Base-by-base conservation (phyloP, 345 rosid species). In the Salix udensis region DNA sequence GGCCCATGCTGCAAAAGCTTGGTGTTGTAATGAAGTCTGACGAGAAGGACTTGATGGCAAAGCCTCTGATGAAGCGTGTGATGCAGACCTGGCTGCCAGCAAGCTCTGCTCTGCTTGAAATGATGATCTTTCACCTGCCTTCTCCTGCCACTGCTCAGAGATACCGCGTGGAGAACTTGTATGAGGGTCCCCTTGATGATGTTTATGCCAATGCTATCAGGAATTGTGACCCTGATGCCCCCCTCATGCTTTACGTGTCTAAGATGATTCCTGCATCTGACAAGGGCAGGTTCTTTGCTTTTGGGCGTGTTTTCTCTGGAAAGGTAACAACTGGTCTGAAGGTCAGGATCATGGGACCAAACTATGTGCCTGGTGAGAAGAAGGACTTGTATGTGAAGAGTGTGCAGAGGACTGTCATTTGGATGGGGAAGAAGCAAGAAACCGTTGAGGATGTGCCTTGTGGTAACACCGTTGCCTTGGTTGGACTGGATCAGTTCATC, bases 81-180 rank as follows among this genome's bases (percentile, higher is more conserved):
- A 88, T 92, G 97, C 97, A 92, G 87, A 90, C 91, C 7, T 92
- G 97, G 97, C 91, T 92, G 15, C 95, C 97, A 1, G 95, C 97
- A 1, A 90, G 93, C 65, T 79, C 12, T 39, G 97, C 97, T 60
- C 88, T 92, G 39, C 76, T 90, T 55, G 97, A 92, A 86, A 92
- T 92, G 97, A 92, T 92, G 94, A 83, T 92, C 81, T 88, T 85
- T 79, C 97, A 90, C 82, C 88, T 92, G 15, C 95, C 97, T 0
- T 88, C 97, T 23, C 97, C 94, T 62, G 23, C 86, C 50, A 92
- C 42, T 48, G 97, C 97, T 0, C 97, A 92, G 80, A 89, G 12
- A 65, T 92, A 92, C 74, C 97, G 97, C 84, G 97, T 92, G 23
- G 97, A 92, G 84, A 92, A 90, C 83, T 77, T 92, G 90, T 92